These are phyloP conservation scores for Backusella australiensis DNA, from an alignment of 192 early-diverging fungal species.

Conservation along the genomic window DNA sequence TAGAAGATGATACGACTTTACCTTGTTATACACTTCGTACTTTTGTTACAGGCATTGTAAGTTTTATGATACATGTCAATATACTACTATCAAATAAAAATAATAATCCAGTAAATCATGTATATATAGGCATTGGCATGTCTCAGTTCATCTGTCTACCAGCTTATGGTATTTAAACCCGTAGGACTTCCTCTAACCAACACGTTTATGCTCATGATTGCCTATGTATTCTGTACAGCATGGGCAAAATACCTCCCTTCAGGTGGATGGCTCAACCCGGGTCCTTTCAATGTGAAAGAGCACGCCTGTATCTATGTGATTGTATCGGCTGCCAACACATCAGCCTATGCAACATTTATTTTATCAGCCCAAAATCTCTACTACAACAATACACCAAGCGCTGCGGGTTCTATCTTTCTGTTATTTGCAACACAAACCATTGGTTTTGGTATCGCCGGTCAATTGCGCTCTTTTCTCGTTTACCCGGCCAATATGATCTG, in stretches of 20 bases:
- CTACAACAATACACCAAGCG: constrained; percentile 28
- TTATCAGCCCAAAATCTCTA: constrained; percentile 41
- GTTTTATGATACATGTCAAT: background rate
- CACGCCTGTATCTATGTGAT: constrained; percentile 45
- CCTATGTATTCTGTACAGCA: constrained; percentile 69
- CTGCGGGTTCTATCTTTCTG: constrained; percentile 19
- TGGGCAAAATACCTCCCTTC: constrained; percentile 61
- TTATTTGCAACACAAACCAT: constrained; percentile 30
- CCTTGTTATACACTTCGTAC: constrained; percentile 67
- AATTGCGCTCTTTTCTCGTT: constrained; percentile 44
- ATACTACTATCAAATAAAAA: background rate
- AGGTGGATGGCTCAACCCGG: constrained; percentile 41
- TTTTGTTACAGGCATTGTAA: constrained; percentile 57
- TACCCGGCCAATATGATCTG: constrained; percentile 53
- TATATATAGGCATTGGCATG: constrained; percentile 39
- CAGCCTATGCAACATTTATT: constrained; percentile 39
- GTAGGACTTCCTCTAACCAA: constrained; percentile 65
- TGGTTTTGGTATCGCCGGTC: constrained; percentile 42
- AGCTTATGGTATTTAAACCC: constrained; percentile 80
- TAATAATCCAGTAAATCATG: background rate
- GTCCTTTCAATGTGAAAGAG: constrained; percentile 47
- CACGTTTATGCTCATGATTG: constrained; percentile 70
- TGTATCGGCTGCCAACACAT: constrained; percentile 41
- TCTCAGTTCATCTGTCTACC: constrained; percentile 58
- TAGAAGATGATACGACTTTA: constrained; percentile 55